Percentiles rank a stretch among this genome's conserved stretches.
Evolutionary conservation across 106 monocot genomes (phyloP).

Genomic region (Gastrodia elata): DNA sequence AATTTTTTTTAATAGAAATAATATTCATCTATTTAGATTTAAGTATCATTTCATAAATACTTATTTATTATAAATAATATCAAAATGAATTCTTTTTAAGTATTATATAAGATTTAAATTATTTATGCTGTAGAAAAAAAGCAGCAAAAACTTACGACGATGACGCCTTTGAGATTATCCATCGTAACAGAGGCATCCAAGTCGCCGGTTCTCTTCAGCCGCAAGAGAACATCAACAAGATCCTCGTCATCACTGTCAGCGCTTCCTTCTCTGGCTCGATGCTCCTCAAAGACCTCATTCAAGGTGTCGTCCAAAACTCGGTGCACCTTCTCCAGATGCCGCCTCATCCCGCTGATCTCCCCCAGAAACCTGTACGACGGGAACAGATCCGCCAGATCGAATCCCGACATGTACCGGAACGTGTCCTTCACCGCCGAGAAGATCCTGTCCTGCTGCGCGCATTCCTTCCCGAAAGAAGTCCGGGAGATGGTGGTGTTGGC

Average conservation of each 20-base stretch:
- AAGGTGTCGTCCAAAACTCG: neutral
- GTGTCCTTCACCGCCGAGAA: neutral
- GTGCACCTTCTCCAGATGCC: neutral
- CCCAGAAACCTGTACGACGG: neutral
- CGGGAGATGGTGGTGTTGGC: neutral
- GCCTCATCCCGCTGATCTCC: neutral
- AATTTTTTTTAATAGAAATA: no score
- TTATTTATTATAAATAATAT: no score
- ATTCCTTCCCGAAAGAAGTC: slow-evolving; percentile 2
- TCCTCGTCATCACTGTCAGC: neutral
- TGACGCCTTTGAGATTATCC: slow-evolving; percentile 6
- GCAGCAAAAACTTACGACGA: slow-evolving; percentile 14
- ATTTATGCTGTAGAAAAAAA: no score
- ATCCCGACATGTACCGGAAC: neutral
- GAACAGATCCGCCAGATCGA: neutral
- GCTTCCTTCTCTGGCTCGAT: neutral
- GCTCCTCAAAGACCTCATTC: slow-evolving; percentile 11
- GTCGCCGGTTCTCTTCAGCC: neutral
- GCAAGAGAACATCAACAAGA: slow-evolving; percentile 11
- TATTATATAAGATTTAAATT: no score
- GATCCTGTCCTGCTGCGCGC: neutral
- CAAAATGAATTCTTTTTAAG: no score
- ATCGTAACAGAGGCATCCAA: slow-evolving; percentile 3
- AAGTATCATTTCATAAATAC: no score
- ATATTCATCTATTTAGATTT: no score